These are phyloP conservation scores for Paspalum vaginatum DNA, from an alignment of 176 grass and related monocot species.

Conservation along the genomic window DNA sequence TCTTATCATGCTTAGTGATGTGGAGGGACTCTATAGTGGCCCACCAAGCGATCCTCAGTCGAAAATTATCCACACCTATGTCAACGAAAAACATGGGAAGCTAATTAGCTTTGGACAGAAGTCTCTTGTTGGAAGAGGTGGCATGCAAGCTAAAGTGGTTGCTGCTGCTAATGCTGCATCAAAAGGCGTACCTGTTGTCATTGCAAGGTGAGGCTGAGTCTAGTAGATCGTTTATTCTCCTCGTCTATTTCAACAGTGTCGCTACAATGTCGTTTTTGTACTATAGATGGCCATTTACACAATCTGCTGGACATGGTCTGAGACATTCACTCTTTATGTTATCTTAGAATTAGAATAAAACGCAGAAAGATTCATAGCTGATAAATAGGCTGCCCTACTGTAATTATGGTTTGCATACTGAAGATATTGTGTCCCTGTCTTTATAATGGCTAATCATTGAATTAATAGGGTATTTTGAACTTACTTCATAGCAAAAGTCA, in stretches of 20 bases:
- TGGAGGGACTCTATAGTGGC: constrained; percentile 91
- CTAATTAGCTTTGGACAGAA: constrained; percentile 96
- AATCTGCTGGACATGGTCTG: no score
- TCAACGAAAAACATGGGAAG: constrained; percentile 80
- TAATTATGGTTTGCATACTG: neutral
- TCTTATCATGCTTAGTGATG: constrained; percentile 94
- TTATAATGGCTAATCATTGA: neutral
- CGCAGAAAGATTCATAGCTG: neutral
- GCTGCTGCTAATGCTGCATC: constrained; percentile 76
- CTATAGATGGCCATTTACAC: no score
- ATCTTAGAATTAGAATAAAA: constrained; percentile 24
- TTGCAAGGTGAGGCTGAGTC: constrained; percentile 91
- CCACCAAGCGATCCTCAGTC: constrained; percentile 89
- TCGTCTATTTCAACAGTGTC: no score
- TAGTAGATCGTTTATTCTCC: no score
- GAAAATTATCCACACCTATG: constrained; percentile 87
- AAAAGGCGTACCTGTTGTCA: constrained; percentile 84
- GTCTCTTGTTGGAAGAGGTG: constrained; percentile 91
- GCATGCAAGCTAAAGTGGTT: constrained; percentile 97
- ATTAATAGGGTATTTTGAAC: constrained; percentile 4
- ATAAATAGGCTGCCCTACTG: constrained; percentile 1
- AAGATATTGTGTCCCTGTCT: neutral
- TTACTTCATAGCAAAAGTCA: neutral
- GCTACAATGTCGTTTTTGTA: no score
- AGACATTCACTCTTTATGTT: neutral